Conservation (phyloP, 371 early-diverging fungal genomes). For the Mucor velutinosus region DNA sequence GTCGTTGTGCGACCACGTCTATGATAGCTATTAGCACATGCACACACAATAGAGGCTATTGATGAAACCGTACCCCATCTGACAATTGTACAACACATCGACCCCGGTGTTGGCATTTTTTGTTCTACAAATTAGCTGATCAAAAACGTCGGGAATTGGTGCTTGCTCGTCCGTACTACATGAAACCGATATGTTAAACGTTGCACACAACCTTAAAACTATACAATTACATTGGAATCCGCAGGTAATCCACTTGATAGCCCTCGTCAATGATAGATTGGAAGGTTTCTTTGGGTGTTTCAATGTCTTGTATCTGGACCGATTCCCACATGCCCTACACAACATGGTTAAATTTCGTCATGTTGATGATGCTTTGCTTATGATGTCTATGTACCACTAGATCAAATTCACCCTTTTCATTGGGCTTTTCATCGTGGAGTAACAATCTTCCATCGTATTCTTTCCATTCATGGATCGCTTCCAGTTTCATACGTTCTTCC, state of each 20-base stretch:
- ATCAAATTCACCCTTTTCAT: conserved; percentile 41
- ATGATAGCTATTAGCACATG: not conserved
- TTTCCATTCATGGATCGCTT: conserved; percentile 59
- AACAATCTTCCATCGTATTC: conserved; percentile 58
- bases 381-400: conserved; percentile 48
- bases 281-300: conserved; percentile 66
- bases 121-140: conserved; percentile 60
- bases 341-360: not conserved
- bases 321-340: conserved; percentile 65
- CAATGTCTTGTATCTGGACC: conserved; percentile 45
- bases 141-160: conserved; percentile 79
- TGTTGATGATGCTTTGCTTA: not conserved
- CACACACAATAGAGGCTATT: not conserved
- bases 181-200: not conserved
- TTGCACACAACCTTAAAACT: not conserved
- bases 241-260: conserved; percentile 64
- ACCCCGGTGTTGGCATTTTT: conserved; percentile 40
- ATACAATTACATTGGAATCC: conserved; percentile 67
- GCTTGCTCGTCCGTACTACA: conserved; percentile 76
- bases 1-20: conserved; percentile 74
- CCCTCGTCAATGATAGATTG: conserved; percentile 55
- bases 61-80: conserved; percentile 69
- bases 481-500: conserved; percentile 68
- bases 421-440: conserved; percentile 64
- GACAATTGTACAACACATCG: conserved; percentile 76